Evolutionary conservation across 2,329 filamentous ascomycete species (phyloP).

Genomic region (Eutypa lata): DNA sequence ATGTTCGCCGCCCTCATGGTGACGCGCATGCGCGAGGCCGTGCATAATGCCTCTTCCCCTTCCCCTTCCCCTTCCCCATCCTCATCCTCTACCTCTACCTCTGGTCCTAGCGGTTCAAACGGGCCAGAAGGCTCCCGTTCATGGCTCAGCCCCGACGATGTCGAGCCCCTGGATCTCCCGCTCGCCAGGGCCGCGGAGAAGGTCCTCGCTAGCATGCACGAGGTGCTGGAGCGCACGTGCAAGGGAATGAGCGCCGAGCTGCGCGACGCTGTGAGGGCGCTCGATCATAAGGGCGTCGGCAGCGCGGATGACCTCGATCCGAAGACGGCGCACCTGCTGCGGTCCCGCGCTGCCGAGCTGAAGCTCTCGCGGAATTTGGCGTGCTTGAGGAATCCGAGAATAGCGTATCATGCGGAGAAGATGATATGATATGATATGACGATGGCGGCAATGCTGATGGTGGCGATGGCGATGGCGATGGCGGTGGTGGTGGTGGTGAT

Average conservation of each 20-base stretch:
- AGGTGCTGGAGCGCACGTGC: constrained; percentile 69
- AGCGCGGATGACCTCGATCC: constrained; percentile 42
- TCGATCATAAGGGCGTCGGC: constrained; percentile 37
- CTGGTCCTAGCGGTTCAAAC: no score
- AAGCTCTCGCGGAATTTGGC: constrained; percentile 73
- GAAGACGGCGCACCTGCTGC: constrained; percentile 62
- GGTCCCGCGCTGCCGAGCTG: constrained; percentile 85
- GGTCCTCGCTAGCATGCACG: constrained; percentile 90
- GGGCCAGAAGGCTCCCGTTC: constrained; percentile 43
- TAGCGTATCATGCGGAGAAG: constrained; percentile 58
- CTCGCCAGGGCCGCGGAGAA: constrained; percentile 81
- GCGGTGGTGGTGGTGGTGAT: not conserved
- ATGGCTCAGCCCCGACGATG: constrained; percentile 76
- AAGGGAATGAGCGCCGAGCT: constrained; percentile 56
- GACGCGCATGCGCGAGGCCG: constrained; percentile 82
- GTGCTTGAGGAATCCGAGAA: constrained; percentile 63
- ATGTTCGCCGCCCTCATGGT: constrained; percentile 96
- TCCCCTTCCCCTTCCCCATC: no score
- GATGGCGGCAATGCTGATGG: not conserved
- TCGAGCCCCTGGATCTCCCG: constrained; percentile 68
- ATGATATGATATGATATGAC: constrained; percentile 31
- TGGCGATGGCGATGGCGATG: no score
- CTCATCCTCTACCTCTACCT: no score
- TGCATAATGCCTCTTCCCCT: no score
- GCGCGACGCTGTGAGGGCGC: constrained; percentile 38